Evolutionary conservation across 257 asterid genomes (phyloP), one percentile per base, ranked within the genome.

Genomic region (Ajuga chamaepitys): DNA sequence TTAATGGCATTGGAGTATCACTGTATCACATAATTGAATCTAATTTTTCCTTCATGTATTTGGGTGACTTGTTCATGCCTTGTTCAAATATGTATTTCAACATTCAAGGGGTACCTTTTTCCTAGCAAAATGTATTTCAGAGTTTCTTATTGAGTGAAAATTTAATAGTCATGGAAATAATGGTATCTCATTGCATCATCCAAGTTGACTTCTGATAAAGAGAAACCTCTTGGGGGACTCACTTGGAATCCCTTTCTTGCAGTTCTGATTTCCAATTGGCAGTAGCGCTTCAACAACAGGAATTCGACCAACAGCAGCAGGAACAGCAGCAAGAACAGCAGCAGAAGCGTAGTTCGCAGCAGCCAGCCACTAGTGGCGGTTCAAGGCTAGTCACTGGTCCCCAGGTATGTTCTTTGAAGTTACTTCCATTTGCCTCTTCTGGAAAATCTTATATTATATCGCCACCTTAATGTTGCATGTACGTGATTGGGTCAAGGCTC

Each of bases 231-330:
- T 60, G 16, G 12, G 54, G 24, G 37, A n/a, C 20, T 58, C 16
- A 59, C 42, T 60, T 50, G 54, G 47, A 28, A 30, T 46, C 45
- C 42, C 45, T 70, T 52, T 62, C 66, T 67, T 70, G 77, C 91
- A 93, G 99, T 77, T 84, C 97, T 44, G 97, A 93, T 79, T 76
- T 85, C 80, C 95, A 93, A 61, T 75, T 93, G 76, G 99, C 99
- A 10, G 72, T 89, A 61, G 99, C 95, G 70, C 99, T 93, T 77
- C 99, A 93, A 73, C 97, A 89, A 64, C 94, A 87, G 75, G 99
- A 93, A 58, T 89, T 85, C 67, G 99, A 93, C 58, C 86, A 88
- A 28, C 95, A 85, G 69, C 81, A 77, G 59, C 67, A 81, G 58
- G 74, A 69, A 7, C 65, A 74, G 66, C 74, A 67, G 14, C 69